Evolutionary conservation across 169 alveolate species (phyloP).

Genomic region (Eimeria necatrix): DNA sequence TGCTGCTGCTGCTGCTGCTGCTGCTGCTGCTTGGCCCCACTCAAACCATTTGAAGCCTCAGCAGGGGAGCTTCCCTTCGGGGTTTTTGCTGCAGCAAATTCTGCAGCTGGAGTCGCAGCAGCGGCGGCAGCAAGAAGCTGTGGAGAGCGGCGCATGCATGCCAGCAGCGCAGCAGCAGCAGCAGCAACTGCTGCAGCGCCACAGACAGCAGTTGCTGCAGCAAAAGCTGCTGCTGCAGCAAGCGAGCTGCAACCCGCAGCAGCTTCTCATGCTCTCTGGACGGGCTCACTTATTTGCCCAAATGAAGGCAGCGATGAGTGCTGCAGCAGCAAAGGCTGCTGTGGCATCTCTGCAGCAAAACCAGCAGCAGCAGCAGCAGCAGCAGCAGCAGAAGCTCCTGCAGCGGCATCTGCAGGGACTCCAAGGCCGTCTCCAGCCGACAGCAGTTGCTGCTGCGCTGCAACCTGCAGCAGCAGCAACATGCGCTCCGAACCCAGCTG

Average conservation of each 20-base stretch:
- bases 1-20: constrained; percentile 30
- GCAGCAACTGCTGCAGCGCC: constrained; percentile 51
- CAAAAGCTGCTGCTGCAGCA: constrained; percentile 68
- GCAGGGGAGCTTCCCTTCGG: constrained; percentile 22
- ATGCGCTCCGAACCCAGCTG: too few species aligned
- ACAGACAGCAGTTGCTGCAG: constrained; percentile 53
- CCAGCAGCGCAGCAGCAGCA: constrained; percentile 53
- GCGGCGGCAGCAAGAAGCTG: constrained; percentile 64
- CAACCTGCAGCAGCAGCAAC: constrained; percentile 13
- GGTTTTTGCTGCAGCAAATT: constrained; percentile 51
- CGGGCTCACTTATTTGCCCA: constrained; percentile 38
- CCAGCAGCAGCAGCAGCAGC: constrained; percentile 24
- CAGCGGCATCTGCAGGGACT: neutral
- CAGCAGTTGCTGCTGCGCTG: constrained; percentile 16
- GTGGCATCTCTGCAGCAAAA: constrained; percentile 1
- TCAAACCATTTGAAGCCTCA: neutral
- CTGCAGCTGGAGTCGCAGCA: constrained; percentile 57
- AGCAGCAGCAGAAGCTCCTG: constrained; percentile 12
- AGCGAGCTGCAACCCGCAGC: constrained; percentile 65
- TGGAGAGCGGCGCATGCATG: neutral
- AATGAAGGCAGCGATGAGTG: constrained; percentile 45
- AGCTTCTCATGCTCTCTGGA: constrained; percentile 41
- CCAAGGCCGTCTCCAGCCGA: neutral
- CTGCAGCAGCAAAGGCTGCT: constrained; percentile 63
- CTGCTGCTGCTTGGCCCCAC: constrained; percentile 50